Conservation (phyloP, 2,329 filamentous ascomycete genomes). For the Colletotrichum costaricense region DNA sequence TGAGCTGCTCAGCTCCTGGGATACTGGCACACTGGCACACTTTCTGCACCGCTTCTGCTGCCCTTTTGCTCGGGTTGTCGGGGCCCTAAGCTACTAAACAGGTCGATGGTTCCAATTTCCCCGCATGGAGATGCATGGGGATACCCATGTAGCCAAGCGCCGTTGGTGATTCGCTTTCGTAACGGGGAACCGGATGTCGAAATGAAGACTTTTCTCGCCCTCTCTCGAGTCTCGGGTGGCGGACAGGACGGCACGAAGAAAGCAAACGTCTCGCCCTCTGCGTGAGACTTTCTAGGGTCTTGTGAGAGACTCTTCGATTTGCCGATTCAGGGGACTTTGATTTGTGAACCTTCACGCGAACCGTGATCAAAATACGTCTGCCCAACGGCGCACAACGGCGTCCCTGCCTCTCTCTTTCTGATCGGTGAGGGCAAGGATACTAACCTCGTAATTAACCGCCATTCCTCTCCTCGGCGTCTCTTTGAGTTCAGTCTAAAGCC, state of each 20-base stretch:
- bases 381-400: slow-evolving; percentile 14
- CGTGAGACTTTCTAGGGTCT: not conserved
- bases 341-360: not conserved
- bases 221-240: not conserved
- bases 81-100: not conserved
- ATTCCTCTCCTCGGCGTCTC: not conserved
- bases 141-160: slow-evolving; percentile 15
- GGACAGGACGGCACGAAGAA: not conserved
- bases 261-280: not conserved
- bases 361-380: not conserved
- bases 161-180: slow-evolving; percentile 1
- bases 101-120: slow-evolving; percentile 20
- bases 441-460: not conserved
- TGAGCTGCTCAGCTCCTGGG: not conserved
- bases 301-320: not conserved
- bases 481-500: slow-evolving; percentile 7
- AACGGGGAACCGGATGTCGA: not conserved
- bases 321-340: not conserved
- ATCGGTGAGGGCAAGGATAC: too few species aligned
- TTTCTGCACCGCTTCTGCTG: not conserved
- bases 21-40: not conserved
- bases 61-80: slow-evolving; percentile 9
- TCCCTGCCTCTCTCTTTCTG: not conserved
- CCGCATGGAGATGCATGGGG: slow-evolving; percentile 19
- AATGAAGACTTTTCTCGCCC: not conserved